Evolutionary conservation across 176 grass and related monocot species (phyloP), one percentile per base, ranked within the genome.

Genomic region (Triticum turgidum): DNA sequence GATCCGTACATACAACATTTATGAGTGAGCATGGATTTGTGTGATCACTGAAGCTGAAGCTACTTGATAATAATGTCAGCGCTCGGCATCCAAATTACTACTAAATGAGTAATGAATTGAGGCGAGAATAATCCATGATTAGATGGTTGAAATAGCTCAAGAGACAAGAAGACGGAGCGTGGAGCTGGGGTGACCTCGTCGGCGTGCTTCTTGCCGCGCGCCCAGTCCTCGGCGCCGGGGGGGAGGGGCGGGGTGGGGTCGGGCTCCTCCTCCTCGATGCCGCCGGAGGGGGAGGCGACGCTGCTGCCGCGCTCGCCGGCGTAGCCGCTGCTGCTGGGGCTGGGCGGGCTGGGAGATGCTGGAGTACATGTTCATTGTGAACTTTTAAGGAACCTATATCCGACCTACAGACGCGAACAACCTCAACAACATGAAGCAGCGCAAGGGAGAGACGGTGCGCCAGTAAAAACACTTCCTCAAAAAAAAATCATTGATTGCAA

Each of bases 321-420:
- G 68, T 96, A 99, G 73, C 94, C 94, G 58, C 93, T 94, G 76
- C 97, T 96, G 82, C 97, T 93, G 76, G 97, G 92, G 81, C 94
- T 99, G 32, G 88, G 90, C 12, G 89, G 94, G 33, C 61, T 1
- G 0, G 35, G 35, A 37, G 35, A 37, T 5, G 5, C 1, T 6
- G 35, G 35, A 6, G 35, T 4, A 4, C 5, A 1, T 37, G 35
- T 37, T 37, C 35, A 37, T 37, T 38, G 37, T 6, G 37, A 38
- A 38, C 37, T 38, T 38, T 38, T 7, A 38, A 38, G 37, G 37
- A 38, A 38, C 37, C 37, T 38, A 38, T 7, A 38, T 38, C 37
- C 37, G 4, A 38, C 6, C 37, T 38, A 38, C 37, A 38, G 37
- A 38, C 37, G 37, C 37, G 6, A 38, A 1, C 37, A 6, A 7